Base-by-base conservation (phyloP, 768 basidiomycete genomes). In the Termitomyces sp. region DNA sequence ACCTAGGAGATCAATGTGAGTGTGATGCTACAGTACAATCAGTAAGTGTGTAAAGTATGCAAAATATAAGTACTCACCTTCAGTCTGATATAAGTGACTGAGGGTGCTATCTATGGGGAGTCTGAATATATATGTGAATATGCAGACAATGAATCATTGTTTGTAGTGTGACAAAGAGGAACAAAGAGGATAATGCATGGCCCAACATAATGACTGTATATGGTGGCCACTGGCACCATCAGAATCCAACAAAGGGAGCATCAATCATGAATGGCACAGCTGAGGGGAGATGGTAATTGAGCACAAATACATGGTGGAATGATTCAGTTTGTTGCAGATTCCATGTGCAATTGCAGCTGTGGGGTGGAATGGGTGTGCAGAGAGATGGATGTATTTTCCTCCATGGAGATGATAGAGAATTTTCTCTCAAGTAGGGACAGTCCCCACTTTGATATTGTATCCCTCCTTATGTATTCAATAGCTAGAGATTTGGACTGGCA, bases 271-370 rank as follows among this genome's bases (percentile, higher is more conserved):
- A 74, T 25, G 83, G 79, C 51, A 74, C 69, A 11, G 73, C 68
- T 5, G 83, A 73, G 38, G 85, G 83, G 49, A 88, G 81, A 6
- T 91, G 86, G 71, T 94, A 94, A 72, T 92, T 91, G 53, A 91
- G 66, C 12, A 82, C 81, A 67, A 90, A 81, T 5, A 78, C 75
- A 49, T 86, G 82, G 32, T 75, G 70, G 17, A 85, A 69, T 10
- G 76, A 64, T 37, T 74, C 69, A 42, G 76, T 73, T 45, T 82
- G 74, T 62, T 83, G 68, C 25, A 90, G 68, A 34, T 69, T 10
- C 79, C 82, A 17, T 72, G 77, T 1, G 77, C 65, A 29, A 88
- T 80, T 25, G 73, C 68, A 1, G 82, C 73, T 0, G 81, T 80
- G 34, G 72, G 59, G 57, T 83, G 81, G 4, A 69, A 71, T 15